Base-by-base conservation (phyloP, 2,329 filamentous ascomycete species). In the Alternaria alternata region DNA sequence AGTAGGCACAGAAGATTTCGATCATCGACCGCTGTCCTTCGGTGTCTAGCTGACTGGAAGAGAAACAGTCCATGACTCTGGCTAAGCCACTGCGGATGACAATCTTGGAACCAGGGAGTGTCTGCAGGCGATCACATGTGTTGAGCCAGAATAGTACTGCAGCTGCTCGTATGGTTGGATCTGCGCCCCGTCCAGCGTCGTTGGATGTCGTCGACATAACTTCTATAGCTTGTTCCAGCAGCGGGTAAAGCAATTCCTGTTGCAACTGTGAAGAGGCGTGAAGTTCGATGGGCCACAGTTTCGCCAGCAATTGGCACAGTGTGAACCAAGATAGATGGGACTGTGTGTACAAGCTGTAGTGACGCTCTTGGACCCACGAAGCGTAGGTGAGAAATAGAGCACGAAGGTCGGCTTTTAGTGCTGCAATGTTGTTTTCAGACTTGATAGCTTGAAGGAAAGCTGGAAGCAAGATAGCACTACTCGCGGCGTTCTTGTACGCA, bases 221-320 rank as follows among this genome's bases (percentile, higher is more conserved):
- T 12, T 71, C 63, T 1, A 60, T 53, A 34, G 75, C 75, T 51
- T 70, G 67, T 16, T 73, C 62, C 5, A 76, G 57, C 20, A 76
- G 46, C 2, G 74, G 72, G 18, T 67, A 59, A 5, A 78, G 42
- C 5, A 69, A 32, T 5, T 67, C 60, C 30, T 71, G 57, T 46
- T 76, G 75, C n/a, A 65, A 34, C 6, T 66, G 46, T 7, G 58
- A 38, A 18, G 73, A 76, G 9, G 47, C 51, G n/a, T 76, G 74
- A 8, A 78, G 39, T 24, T 72, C 60, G 7, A 75, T 55, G 1
- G 74, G 73, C 76, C 76, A 78, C 7, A 78, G 59, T 26, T 69
- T 64, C 7, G 56, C 52, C n/a, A 73, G 20, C 1, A 77, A 54
- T 39, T 71, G 69, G 30, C 70, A 70, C n/a, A 78, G 16, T 5